Evolutionary conservation across 2,329 filamentous ascomycete genomes (phyloP), one percentile per base, ranked within the genome.

Genomic region (Colletotrichum coccodes): DNA sequence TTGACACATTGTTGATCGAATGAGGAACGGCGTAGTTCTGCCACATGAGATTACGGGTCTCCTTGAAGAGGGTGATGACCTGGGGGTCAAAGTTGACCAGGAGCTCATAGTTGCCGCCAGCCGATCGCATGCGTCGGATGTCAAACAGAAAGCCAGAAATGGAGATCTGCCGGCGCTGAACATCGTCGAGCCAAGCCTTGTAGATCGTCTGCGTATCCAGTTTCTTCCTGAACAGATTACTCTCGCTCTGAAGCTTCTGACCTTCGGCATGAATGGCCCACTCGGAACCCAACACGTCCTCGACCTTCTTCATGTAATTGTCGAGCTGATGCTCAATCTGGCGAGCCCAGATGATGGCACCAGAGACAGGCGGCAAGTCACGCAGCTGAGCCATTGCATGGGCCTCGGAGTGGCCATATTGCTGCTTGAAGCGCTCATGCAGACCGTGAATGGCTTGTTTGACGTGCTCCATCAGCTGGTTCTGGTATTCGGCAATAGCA

Each of bases 271-370:
- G 97, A 68, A 98, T 85, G 62, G 93, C 91, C 96, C 96, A 99
- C 73, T 98, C 94, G 64, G 93, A 91, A 57, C 96, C 96, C 26
- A 99, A 89, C 42, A 99, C 96, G 73, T 97, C 94, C 79, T 98
- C 97, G n/a, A 99, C 95, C 80, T 98, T 98, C 77, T 94, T 93
- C 94, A 99, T 98, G 80, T 99, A 99, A 12, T 91, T 93, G 76
- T 98, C 92, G 11, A 99, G 89, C 79, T 99, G 96, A 40, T 94
- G 91, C 83, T 99, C 95, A 70, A 99, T 99, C 80, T 99, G 96
- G 49, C 94, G 91, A 28, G 95, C 95, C 93, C 96, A 98, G 60
- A 99, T 97, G 73, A 99, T 98, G 40, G 95, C 95, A 64, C 96
- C 97, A 5, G 96, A 97, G 0, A 99, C 95, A 0, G 97, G 96